Evolutionary conservation across 306 rosid species (phyloP), one percentile per base, ranked within the genome.

Genomic region (Inga oerstediana): DNA sequence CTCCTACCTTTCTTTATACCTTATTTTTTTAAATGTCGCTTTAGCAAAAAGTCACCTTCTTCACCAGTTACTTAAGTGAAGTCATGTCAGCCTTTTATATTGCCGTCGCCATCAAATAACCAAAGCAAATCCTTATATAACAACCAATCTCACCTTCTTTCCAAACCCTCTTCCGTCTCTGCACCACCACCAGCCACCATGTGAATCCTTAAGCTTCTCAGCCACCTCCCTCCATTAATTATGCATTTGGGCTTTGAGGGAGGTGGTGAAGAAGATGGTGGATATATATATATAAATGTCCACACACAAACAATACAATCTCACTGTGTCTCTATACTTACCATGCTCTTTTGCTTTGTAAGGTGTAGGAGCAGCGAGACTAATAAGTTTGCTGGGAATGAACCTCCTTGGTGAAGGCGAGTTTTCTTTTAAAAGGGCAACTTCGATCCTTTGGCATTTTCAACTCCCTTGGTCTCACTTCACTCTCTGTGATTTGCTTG

Each of bases 371-470:
- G 68, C 65, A 78, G 72, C 79, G 37, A 82, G 30, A 58, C 13
- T 58, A 58, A 68, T 20, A n/a, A 83, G 79, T 69, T 80, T 56
- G 80, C 80, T 75, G 80, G 80, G 69, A 86, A 82, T 75, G 86
- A 84, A 85, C 72, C 86, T 86, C 81, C 86, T 89, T 84, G 79
- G 78, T 84, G 65, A 77, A 49, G 90, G 85, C 76, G 84, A 84
- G 61, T 89, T 87, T 88, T 84, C 87, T 79, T 79, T 51, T 67
- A 67, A 59, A 74, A 89, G 97, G 98, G 98, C 98, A 94, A 93
- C 97, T 89, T 90, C 85, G 74, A 89, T 87, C 93, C 98, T 94
- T 92, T 91, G 98, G 98, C 98, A 93, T 91, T 89, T 88, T 85
- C 81, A 41, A 79, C 81, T 78, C 88, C 85, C 37, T 64, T 14